These are phyloP conservation scores for Xylaria sp. DNA, from an alignment of 2,329 filamentous ascomycete species.

Conservation along the genomic window DNA sequence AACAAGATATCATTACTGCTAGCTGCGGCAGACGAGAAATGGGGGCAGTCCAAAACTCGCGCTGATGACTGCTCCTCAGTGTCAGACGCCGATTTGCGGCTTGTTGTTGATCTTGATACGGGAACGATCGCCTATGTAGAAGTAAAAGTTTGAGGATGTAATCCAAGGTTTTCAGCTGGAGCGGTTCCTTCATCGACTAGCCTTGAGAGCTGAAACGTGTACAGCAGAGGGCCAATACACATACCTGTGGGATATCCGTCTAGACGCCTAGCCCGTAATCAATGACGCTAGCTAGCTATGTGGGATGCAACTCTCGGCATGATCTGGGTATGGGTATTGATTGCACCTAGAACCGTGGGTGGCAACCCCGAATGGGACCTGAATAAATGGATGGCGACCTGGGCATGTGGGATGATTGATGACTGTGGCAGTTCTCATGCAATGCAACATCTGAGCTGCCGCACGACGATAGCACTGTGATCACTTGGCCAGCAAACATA, in stretches of 20 bases:
- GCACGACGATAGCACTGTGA: constrained; percentile 27
- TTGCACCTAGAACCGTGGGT: neutral
- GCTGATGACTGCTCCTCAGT: too few relatives aligned
- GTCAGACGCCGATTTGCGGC: neutral
- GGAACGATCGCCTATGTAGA: constrained; percentile 8
- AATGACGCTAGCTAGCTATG: constrained; percentile 2
- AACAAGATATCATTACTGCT: too few relatives aligned
- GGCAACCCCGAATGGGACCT: neutral
- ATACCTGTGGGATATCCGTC: constrained; percentile 1
- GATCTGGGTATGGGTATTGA: neutral
- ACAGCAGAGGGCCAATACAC: constrained; percentile 24
- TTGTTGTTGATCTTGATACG: neutral
- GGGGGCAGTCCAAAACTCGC: too few relatives aligned
- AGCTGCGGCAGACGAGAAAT: too few relatives aligned
- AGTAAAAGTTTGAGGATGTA: neutral
- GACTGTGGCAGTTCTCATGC: constrained; percentile 29
- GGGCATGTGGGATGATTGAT: constrained; percentile 16
- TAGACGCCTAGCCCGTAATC: constrained; percentile 5
- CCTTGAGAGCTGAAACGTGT: constrained; percentile 30
- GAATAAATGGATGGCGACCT: neutral
- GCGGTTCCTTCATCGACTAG: neutral
- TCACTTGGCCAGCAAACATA: constrained; percentile 1
- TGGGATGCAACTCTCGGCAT: constrained; percentile 19
- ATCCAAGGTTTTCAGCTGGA: constrained; percentile 19
- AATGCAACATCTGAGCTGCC: constrained; percentile 29